Evolutionary conservation across 306 rosid genomes (phyloP), one percentile per base, ranked within the genome.

Genomic region (Sesbania bispinosa): DNA sequence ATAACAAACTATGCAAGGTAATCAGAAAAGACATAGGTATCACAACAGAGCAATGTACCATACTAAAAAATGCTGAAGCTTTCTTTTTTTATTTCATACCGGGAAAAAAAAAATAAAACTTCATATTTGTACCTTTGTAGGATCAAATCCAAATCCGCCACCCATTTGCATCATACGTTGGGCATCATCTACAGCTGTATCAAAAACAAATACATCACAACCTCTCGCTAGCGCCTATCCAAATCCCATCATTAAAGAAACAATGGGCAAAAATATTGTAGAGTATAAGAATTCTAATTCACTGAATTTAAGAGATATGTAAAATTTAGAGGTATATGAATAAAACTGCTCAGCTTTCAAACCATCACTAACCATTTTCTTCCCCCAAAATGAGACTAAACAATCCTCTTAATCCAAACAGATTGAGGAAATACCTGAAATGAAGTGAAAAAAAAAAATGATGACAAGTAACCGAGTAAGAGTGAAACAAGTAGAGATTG

Each of bases 301-400:
- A 57, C 57, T 38, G 29, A 35, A 65, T 10, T 13, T 10, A 59
- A 11, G 69, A 45, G 2, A 19, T 19, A 16, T 9, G 10, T 39
- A 33, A 27, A 27, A 64, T n/a, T n/a, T n/a, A n/a, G n/a, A n/a
- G n/a, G 10, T 19, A 18, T 33, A 47, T 4, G 16, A 3, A 14
- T 53, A 7, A 5, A 21, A 35, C 3, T 8, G 18, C 5, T 50
- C 24, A 51, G 55, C 26, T 20, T 75, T 39, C 4, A 76, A 16
- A 20, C 14, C 7, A n/a, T n/a, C 10, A 77, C 97, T 41, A 58
- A 89, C 97, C 97, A 84, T 92, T 92, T 76, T 92, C 97, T 87
- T 92, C 97, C 27, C 97, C 97, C 81, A 92, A 79, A 64, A 92
- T 89, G 87, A 92, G 97, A 81, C 97, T 89, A 76, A 92, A 92